Conservation (phyloP, 176 grass and related monocot genomes). For the Raddia distichophylla region DNA sequence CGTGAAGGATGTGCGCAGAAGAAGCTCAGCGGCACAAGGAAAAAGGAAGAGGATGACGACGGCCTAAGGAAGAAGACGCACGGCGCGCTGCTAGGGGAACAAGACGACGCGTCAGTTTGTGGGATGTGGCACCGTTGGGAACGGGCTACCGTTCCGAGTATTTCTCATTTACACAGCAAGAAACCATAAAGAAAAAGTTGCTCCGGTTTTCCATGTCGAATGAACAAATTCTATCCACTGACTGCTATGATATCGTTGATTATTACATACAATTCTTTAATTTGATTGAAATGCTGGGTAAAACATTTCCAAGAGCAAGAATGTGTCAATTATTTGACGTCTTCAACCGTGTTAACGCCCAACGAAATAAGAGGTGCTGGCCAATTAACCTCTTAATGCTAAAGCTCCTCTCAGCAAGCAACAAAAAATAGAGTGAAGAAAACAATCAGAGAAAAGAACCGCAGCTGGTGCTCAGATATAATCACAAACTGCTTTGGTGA, state of each 20-base stretch:
- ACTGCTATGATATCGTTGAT: slow-evolving; percentile 26
- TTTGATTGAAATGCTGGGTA: slow-evolving; percentile 1
- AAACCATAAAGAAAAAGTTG: neutral
- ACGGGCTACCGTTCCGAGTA: too few species aligned
- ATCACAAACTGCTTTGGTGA: slow-evolving; percentile 86
- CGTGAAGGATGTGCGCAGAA: too few species aligned
- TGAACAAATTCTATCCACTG: slow-evolving; percentile 31
- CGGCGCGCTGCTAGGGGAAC: too few species aligned
- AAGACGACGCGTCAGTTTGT: too few species aligned
- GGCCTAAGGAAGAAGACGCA: too few species aligned
- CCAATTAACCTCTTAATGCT: slow-evolving; percentile 52
- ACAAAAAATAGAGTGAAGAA: slow-evolving; percentile 38
- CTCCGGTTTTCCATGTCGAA: slow-evolving; percentile 5
- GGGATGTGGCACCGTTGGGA: too few species aligned
- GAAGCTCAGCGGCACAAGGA: too few species aligned
- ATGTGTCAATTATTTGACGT: slow-evolving; percentile 49
- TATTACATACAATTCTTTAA: slow-evolving; percentile 48
- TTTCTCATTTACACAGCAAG: too few species aligned
- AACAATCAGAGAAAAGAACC: slow-evolving; percentile 31
- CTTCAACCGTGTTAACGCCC: slow-evolving; percentile 39
- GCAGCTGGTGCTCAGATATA: slow-evolving; percentile 57
- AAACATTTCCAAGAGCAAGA: slow-evolving; percentile 37
- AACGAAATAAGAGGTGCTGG: slow-evolving; percentile 33
- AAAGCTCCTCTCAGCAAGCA: slow-evolving; percentile 42
- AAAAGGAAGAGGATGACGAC: too few species aligned